Percentiles rank a stretch among this genome's conserved stretches.
phyloP scores from a whole-genome alignment of 306 rosid genomes.

The Nissolia schottii region DNA sequence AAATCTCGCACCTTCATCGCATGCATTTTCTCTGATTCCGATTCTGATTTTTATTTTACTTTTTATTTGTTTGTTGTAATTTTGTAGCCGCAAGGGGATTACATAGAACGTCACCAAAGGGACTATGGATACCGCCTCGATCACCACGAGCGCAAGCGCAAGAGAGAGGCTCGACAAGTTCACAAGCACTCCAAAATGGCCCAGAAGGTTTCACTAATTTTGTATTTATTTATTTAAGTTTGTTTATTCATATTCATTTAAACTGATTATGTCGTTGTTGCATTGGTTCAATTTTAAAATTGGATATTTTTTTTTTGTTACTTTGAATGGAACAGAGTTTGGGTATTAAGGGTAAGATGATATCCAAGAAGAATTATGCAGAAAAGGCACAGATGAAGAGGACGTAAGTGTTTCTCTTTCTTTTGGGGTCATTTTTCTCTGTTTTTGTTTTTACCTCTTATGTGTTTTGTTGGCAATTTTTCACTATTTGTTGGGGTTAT shows the following conservation, averaged over 20 bases:
- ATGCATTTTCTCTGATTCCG: not conserved
- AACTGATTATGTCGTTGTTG: not conserved
- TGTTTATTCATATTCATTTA: not conserved
- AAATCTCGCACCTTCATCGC: not conserved
- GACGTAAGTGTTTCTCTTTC: conserved; percentile 48
- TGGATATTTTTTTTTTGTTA: not conserved
- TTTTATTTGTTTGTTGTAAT: not conserved
- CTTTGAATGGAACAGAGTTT: conserved; percentile 41
- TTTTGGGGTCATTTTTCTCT: not conserved
- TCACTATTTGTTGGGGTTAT: not conserved
- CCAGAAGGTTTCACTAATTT: conserved; percentile 52
- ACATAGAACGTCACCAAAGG: conserved; percentile 84
- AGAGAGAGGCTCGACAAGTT: conserved; percentile 82
- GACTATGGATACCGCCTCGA: conserved; percentile 83
- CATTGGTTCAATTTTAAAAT: not conserved
- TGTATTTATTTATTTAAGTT: not conserved
- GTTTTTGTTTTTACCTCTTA: not conserved
- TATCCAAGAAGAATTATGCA: conserved; percentile 81
- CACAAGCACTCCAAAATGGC: conserved; percentile 76
- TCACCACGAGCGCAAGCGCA: conserved; percentile 89
- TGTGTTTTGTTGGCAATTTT: not conserved
- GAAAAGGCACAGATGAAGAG: conserved; percentile 88
- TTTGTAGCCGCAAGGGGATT: conserved; percentile 93
- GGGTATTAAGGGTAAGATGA: conserved; percentile 80
- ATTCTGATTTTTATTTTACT: not conserved